Percentiles rank a stretch among this genome's conserved stretches.
These are phyloP conservation scores for Colletotrichum tamarilloi DNA, from an alignment of 2,329 filamentous ascomycete species.

Conservation along the genomic window DNA sequence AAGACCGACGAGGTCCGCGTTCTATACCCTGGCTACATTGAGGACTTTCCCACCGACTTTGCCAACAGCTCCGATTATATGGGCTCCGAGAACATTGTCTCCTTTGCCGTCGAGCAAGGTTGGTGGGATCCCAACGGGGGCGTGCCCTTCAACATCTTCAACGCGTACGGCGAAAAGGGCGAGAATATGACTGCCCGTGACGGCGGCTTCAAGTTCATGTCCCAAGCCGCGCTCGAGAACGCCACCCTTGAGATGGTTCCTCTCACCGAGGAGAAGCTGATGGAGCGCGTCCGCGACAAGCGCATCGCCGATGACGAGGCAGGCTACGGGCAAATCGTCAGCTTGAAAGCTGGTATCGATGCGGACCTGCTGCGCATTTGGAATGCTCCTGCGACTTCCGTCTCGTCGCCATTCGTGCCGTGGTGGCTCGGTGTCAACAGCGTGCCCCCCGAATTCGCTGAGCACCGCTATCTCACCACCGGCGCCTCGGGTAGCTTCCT, in stretches of 20 bases:
- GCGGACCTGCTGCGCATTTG: constrained; percentile 41
- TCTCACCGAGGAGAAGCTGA: constrained; percentile 60
- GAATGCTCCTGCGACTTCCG: constrained; percentile 41
- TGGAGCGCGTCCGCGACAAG: constrained; percentile 46
- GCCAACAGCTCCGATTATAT: constrained; percentile 39
- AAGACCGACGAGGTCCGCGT: constrained; percentile 40
- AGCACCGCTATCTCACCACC: constrained; percentile 43
- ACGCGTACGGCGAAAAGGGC: constrained; percentile 40
- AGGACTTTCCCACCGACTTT: constrained; percentile 41
- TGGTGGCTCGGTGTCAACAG: constrained; percentile 42
- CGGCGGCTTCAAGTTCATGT: constrained; percentile 46
- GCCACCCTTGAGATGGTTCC: constrained; percentile 54
- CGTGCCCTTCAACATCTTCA: constrained; percentile 42
- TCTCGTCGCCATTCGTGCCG: constrained; percentile 42
- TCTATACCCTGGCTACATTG: constrained; percentile 43
- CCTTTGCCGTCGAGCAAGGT: constrained; percentile 41
- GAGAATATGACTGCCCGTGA: constrained; percentile 39
- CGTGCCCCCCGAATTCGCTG: constrained; percentile 41
- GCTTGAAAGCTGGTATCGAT: constrained; percentile 37
- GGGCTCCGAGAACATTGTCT: constrained; percentile 42
- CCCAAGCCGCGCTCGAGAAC: constrained; percentile 40
- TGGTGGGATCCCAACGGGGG: constrained; percentile 41
- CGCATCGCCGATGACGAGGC: constrained; percentile 43
- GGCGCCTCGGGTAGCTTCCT: constrained; percentile 42
- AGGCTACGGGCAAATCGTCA: constrained; percentile 43